Percentiles rank a stretch among this genome's conserved stretches.
These are phyloP conservation scores for Helotiales sp. DNA, from an alignment of 2,329 filamentous ascomycete species.

Conservation along the genomic window DNA sequence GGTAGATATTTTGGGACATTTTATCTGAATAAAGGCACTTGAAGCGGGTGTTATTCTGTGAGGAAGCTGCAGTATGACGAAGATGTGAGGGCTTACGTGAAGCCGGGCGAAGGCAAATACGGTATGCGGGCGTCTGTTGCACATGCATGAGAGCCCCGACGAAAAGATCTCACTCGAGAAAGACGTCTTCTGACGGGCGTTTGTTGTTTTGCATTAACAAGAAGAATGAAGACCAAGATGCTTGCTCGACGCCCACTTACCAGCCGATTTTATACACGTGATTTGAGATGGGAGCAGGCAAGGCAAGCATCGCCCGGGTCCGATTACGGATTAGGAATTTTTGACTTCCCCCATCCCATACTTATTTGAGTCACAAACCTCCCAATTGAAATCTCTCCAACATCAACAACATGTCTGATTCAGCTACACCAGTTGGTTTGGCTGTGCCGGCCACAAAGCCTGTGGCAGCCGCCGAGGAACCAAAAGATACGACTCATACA, in stretches of 20 bases:
- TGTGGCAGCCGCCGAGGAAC: constrained; percentile 25
- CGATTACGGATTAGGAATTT: constrained; percentile 1
- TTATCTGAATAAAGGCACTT: not conserved
- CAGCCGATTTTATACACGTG: not conserved
- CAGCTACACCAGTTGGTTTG: constrained; percentile 30
- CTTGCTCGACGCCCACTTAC: not conserved
- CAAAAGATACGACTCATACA: constrained; percentile 44
- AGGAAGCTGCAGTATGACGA: not conserved
- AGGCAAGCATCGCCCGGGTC: not conserved
- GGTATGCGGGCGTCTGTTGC: constrained; percentile 43
- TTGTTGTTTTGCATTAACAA: not conserved
- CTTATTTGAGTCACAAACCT: not conserved
- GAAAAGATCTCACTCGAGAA: constrained; percentile 18
- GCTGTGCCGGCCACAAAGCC: constrained; percentile 33
- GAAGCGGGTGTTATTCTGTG: no score
- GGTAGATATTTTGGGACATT: constrained; percentile 50
- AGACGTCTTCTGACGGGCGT: not conserved
- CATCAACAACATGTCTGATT: constrained; percentile 27
- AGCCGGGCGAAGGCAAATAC: not conserved
- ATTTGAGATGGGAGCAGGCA: not conserved
- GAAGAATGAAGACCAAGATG: not conserved
- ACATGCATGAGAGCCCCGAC: constrained; percentile 53
- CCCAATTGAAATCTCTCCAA: not conserved
- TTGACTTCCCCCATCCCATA: not conserved
- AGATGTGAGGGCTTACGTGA: not conserved